Evolutionary conservation across 2,329 filamentous ascomycete genomes (phyloP), one percentile per base, ranked within the genome.

Genomic region (Xylariaceae sp.): DNA sequence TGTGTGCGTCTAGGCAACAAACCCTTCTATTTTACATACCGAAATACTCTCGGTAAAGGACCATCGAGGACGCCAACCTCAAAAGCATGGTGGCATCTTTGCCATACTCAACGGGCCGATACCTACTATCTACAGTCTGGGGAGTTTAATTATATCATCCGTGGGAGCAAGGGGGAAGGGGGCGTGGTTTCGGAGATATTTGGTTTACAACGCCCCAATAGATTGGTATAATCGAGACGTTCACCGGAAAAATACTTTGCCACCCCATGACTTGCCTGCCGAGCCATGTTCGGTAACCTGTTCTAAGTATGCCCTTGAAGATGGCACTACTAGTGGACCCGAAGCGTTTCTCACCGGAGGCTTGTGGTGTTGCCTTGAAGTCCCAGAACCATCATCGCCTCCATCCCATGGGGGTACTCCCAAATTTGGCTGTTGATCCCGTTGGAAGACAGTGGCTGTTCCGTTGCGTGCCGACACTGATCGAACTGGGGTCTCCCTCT

Each of bases 201-300:
- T 30, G 23, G 23, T 30, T 30, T 30, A 5, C 23, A 30, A 30
- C 23, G 23, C 23, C 23, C 23, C 23, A 30, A 30, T 30, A 30
- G 23, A 30, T 30, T 30, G 23, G 23, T 30, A 30, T 5, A 30
- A 30, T 30, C 23, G 23, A 30, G 23, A 30, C 23, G 23, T 30
- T 30, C 23, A 30, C 23, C 23, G 23, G 23, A 30, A 5, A 30
- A 30, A 30, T 30, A 30, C 23, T 53, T 50, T 42, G 39, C 45
- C 7, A 30, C 49, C 18, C 13, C 50, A 56, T 55, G 44, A 57
- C 39, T 53, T 10, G 9, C 37, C 9, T 58, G 30, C 37, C 18
- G 52, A 49, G 51, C 7, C 4, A 18, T 47, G 51, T 9, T 37
- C 45, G 11, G 61, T 61, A 52, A 52, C 61, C 56, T n/a, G 3